Evolutionary conservation across 768 basidiomycete genomes (phyloP).

Genomic region (Xanthoconium stramineum): DNA sequence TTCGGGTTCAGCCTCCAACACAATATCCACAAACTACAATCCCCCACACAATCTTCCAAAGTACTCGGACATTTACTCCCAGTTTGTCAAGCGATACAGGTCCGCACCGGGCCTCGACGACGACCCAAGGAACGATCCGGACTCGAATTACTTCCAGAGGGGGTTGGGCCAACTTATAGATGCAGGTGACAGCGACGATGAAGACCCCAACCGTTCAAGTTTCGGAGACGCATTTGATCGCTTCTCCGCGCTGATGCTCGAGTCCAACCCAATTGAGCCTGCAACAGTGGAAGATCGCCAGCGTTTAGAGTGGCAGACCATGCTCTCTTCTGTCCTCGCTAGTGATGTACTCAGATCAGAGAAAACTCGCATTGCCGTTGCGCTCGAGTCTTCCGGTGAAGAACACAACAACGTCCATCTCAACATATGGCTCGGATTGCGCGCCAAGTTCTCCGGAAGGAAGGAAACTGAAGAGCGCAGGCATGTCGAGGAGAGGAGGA

Average conservation of each 20-base stretch:
- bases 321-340: slow-evolving; percentile 88
- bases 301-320: slow-evolving; percentile 91
- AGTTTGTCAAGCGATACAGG: slow-evolving; percentile 75
- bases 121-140: slow-evolving; percentile 76
- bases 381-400: slow-evolving; percentile 64
- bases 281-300: slow-evolving; percentile 74
- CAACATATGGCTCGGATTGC: slow-evolving; percentile 86
- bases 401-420: slow-evolving; percentile 65
- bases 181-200: slow-evolving; percentile 75
- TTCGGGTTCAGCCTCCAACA: slow-evolving; percentile 26
- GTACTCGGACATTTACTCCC: slow-evolving; percentile 68
- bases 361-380: slow-evolving; percentile 86
- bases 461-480: slow-evolving; percentile 80
- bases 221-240: slow-evolving; percentile 49
- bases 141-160: slow-evolving; percentile 75
- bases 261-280: slow-evolving; percentile 63
- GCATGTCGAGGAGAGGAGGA: slow-evolving; percentile 77
- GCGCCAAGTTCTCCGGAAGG: slow-evolving; percentile 79
- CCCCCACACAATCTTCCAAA: slow-evolving; percentile 33
- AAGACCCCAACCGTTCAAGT: slow-evolving; percentile 48
- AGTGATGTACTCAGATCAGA: slow-evolving; percentile 96
- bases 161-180: slow-evolving; percentile 67
- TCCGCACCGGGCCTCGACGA: slow-evolving; percentile 59
- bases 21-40: slow-evolving; percentile 29
- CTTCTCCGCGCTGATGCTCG: slow-evolving; percentile 50